Evolutionary conservation across 2,329 filamentous ascomycete genomes (phyloP).

Genomic region (Myriosclerotinia curreyana): DNA sequence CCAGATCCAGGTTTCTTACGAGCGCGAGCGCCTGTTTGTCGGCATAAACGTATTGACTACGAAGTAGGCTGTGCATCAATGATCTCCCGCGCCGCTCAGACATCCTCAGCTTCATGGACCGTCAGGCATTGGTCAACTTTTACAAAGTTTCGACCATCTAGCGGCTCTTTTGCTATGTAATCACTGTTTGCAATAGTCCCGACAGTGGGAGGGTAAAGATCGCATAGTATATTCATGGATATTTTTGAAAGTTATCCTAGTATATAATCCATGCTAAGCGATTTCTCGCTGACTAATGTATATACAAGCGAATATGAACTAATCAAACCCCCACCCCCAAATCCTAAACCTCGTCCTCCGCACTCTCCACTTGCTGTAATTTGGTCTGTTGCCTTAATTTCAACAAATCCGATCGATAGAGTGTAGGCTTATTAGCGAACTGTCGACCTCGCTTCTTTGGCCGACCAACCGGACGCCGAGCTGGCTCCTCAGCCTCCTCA

Average conservation of each 20-base stretch:
- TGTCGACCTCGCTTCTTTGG: background rate
- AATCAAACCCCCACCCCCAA: background rate
- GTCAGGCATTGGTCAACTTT: constrained; percentile 51
- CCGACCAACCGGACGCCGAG: background rate
- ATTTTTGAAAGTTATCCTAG: background rate
- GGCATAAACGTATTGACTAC: constrained; percentile 30
- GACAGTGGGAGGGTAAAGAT: constrained; percentile 56
- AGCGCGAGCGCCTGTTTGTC: constrained; percentile 29
- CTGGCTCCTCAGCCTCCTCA: background rate
- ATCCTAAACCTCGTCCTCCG: background rate
- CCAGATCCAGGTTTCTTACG: constrained; percentile 34
- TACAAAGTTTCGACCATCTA: constrained; percentile 47
- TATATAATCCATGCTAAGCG: background rate
- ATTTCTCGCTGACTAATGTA: no score
- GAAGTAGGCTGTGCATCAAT: constrained; percentile 30
- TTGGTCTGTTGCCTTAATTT: background rate
- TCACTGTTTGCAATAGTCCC: constrained; percentile 55
- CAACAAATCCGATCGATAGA: background rate
- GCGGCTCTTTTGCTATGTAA: constrained; percentile 47
- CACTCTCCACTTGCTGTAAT: background rate
- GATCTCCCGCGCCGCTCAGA: constrained; percentile 36
- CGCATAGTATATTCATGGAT: constrained; percentile 50
- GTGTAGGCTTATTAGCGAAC: background rate
- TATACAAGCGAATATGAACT: background rate
- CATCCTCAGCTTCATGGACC: constrained; percentile 44